These are phyloP conservation scores for Monosporascus sp. DNA, from an alignment of 2,329 filamentous ascomycete species.

Conservation along the genomic window DNA sequence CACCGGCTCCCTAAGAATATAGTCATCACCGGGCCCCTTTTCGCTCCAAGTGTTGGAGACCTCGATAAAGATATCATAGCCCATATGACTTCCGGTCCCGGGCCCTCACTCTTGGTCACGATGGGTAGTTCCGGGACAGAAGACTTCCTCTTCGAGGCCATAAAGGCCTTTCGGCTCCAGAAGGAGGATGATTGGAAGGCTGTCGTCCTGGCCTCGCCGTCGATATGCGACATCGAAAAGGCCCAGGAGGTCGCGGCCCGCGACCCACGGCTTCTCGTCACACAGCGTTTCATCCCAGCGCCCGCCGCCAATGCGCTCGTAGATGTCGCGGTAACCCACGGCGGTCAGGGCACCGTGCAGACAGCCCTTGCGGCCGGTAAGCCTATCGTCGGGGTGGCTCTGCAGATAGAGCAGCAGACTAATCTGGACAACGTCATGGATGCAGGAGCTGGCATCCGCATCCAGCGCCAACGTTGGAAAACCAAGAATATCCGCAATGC, in stretches of 20 bases:
- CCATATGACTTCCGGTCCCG: neutral
- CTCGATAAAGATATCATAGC: neutral
- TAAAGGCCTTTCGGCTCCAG: neutral
- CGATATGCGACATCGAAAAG: neutral
- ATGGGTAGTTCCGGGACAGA: slow-evolving; percentile 1
- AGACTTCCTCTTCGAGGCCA: slow-evolving; percentile 11
- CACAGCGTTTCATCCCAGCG: neutral
- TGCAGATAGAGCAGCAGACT: neutral
- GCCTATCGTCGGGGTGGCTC: neutral
- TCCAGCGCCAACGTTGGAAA: neutral
- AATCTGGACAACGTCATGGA: neutral
- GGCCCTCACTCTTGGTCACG: neutral
- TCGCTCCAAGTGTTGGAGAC: neutral
- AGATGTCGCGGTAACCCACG: neutral
- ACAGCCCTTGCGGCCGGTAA: neutral
- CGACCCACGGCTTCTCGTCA: neutral
- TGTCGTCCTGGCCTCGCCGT: neutral
- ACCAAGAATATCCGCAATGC: neutral
- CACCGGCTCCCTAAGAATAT: neutral
- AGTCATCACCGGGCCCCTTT: neutral
- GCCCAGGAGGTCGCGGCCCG: neutral
- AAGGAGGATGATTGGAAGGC: neutral
- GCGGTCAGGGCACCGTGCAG: neutral
- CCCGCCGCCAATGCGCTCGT: neutral
- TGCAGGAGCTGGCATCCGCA: neutral